Conservation (phyloP, 352 stramenopile species). For the Thraustochytrium sp. region DNA sequence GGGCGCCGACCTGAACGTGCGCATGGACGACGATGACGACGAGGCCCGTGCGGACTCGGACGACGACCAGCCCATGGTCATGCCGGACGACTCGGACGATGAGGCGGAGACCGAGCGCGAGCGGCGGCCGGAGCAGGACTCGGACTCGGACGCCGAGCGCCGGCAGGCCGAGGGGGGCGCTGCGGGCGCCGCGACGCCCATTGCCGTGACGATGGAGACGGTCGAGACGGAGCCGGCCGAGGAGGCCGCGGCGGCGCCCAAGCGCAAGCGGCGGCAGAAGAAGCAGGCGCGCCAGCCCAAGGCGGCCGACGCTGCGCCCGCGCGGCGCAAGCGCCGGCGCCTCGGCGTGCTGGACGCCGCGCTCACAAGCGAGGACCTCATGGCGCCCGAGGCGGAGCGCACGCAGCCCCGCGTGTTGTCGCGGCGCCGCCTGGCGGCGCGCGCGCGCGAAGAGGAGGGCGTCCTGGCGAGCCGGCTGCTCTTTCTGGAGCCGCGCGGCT, state of each 20-base stretch:
- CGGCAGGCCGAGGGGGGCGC: conserved; percentile 54
- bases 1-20: background rate
- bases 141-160: background rate
- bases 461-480: background rate
- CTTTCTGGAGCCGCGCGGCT: background rate
- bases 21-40: background rate
- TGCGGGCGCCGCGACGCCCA: background rate
- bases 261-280: background rate
- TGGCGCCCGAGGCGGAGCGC: background rate
- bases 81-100: background rate
- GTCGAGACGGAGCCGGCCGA: conserved; percentile 56
- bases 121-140: background rate
- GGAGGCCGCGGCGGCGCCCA: conserved; percentile 50
- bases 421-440: background rate
- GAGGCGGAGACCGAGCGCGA: conserved; percentile 38
- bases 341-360: background rate
- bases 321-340: background rate
- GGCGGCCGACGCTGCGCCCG: background rate
- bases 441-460: background rate
- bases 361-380: background rate
- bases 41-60: background rate
- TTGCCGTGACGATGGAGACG: background rate
- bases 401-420: background rate
- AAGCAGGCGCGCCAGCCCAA: conserved; percentile 33
- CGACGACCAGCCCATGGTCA: no score